Evolutionary conservation across 768 basidiomycete species (phyloP), one percentile per base, ranked within the genome.

Genomic region (Collybiopsis confluens): DNA sequence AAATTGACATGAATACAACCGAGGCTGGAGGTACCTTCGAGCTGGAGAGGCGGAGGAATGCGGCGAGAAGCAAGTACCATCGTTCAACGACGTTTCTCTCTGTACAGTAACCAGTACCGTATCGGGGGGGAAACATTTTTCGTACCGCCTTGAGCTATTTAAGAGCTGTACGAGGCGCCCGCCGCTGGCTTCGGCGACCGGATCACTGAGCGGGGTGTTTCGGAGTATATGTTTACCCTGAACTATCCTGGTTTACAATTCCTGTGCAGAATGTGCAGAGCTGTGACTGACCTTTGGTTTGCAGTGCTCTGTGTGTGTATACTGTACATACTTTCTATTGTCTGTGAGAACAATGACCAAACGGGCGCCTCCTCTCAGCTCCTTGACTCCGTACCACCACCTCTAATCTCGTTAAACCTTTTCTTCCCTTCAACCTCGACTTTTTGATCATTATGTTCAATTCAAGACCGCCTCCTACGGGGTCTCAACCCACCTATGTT

Each of bases 401-500:
- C 27, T 45, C 24, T n/a, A n/a, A n/a, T n/a, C n/a, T n/a, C n/a
- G n/a, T 28, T 45, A 45, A 45, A 9, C 21, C 20, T 45, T 26
- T 45, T 15, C 21, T 45, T 21, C 7, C 5, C 5, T 42, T 8
- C 16, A 42, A 16, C 23, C 13, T 45, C 44, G n/a, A 8, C 44
- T 20, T 24, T 23, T 15, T 10, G 43, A 54, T 45, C 24, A 54
- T 52, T 43, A 77, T 74, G 71, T 38, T 48, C 18, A 65, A 66
- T 52, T 65, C 61, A 50, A 67, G 74, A 61, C 65, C 67, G 52
- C 74, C 73, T 61, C 75, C 30, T 10, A 47, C 16, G 21, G n/a
- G 13, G 30, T 55, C 78, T 53, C 73, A 81, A 20, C 82, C 83
- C 3, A 70, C 80, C 1, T 87, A 84, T 69, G 74, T 76, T n/a